Conservation (phyloP, 192 early-diverging fungal species). For the Phycomyces blakesleeanus region DNA sequence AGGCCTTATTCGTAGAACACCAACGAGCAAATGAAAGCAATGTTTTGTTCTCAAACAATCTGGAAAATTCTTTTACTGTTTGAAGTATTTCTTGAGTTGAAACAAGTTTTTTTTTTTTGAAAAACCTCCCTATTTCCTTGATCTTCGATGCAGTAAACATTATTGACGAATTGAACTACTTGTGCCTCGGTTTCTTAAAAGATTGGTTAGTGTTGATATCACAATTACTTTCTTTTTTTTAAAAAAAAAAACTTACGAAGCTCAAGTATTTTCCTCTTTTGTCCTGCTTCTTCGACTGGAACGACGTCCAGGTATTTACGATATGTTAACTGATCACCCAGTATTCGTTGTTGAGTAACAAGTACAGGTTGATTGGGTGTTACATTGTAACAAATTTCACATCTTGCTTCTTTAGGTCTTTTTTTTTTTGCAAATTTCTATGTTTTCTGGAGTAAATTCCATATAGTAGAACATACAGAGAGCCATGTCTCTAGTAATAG, state of each 20-base stretch:
- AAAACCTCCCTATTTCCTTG: background rate
- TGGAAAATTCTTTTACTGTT: background rate
- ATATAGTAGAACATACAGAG: constrained; percentile 10
- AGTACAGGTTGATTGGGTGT: constrained; percentile 6
- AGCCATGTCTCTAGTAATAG: constrained; percentile 7
- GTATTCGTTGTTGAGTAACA: constrained; percentile 9
- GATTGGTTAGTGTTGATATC: constrained; percentile 2
- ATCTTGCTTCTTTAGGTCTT: constrained; percentile 1
- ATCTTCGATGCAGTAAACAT: background rate
- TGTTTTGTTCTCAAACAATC: constrained; percentile 2
- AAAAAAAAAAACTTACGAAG: background rate
- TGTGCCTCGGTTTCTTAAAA: constrained; percentile 8
- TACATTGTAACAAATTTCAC: constrained; percentile 8
- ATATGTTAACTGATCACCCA: constrained; percentile 4
- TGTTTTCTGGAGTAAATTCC: constrained; percentile 8
- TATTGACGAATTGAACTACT: constrained; percentile 6
- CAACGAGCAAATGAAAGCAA: constrained; percentile 9
- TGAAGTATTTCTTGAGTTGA: background rate
- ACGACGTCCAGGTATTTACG: constrained; percentile 8
- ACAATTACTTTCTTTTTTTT: constrained; percentile 3
- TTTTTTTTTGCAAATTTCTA: constrained; percentile 2
- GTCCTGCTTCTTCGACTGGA: background rate
- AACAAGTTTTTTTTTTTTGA: background rate
- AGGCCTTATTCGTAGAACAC: constrained; percentile 2
- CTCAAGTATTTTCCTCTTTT: constrained; percentile 3